phyloP scores from a whole-genome alignment of 495 filamentous ascomycete species.

The Massariosphaeria phaeospora region DNA sequence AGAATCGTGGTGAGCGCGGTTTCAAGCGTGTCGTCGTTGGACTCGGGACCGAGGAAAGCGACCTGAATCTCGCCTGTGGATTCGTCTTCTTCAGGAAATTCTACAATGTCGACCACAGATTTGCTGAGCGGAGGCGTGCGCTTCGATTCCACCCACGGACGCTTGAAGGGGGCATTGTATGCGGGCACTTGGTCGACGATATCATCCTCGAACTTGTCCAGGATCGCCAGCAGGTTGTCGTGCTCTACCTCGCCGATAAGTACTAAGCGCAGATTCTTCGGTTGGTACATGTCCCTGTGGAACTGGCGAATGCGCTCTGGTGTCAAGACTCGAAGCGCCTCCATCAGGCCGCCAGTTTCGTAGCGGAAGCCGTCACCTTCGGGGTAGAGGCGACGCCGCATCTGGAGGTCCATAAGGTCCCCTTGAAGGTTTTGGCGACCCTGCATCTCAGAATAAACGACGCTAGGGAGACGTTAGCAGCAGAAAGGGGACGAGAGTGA shows the following conservation, averaged over 20 bases:
- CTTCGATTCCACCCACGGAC: constrained; percentile 85
- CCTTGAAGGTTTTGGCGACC: constrained; percentile 75
- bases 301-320: constrained; percentile 86
- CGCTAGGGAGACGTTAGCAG: constrained; percentile 45
- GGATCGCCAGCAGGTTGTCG: constrained; percentile 65
- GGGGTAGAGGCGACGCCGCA: constrained; percentile 76
- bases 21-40: constrained; percentile 48
- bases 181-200: constrained; percentile 76
- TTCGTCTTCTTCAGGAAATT: constrained; percentile 97
- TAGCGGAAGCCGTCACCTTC: constrained; percentile 88
- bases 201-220: constrained; percentile 84
- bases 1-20: constrained; percentile 68
- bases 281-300: constrained; percentile 96
- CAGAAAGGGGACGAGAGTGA: not conserved
- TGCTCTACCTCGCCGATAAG: constrained; percentile 89
- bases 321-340: constrained; percentile 75
- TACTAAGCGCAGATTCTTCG: constrained; percentile 86
- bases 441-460: constrained; percentile 99
- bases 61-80: constrained; percentile 80
- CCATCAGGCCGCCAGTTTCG: constrained; percentile 96
- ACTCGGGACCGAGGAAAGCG: constrained; percentile 77
- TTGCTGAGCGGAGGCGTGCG: constrained; percentile 65
- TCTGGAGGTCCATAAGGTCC: constrained; percentile 79
- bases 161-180: constrained; percentile 68
- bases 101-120: constrained; percentile 67